Conservation (phyloP, 108 stramenopile genomes). For the Nitzschia inconspicua region DNA sequence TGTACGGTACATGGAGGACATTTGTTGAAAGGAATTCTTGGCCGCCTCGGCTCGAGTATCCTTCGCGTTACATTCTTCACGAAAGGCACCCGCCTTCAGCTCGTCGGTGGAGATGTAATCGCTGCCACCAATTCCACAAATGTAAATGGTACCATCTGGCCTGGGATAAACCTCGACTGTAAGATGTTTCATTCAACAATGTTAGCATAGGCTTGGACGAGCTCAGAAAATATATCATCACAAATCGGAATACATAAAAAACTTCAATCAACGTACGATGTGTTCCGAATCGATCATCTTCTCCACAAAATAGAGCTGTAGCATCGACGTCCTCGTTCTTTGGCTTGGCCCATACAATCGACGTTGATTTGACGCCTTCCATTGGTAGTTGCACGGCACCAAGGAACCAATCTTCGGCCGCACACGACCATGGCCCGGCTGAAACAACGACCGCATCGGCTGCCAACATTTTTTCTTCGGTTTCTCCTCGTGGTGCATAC, state of each 20-base stretch:
- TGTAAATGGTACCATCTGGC: slow-evolving; percentile 85
- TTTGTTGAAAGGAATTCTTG: slow-evolving; percentile 50
- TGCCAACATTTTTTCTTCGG: slow-evolving; percentile 26
- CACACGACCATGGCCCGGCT: slow-evolving; percentile 81
- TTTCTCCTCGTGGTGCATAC: slow-evolving; percentile 40
- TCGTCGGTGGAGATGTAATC: slow-evolving; percentile 89
- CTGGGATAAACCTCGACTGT: slow-evolving; percentile 84
- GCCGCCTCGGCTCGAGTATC: slow-evolving; percentile 81
- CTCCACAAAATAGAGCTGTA: slow-evolving; percentile 94
- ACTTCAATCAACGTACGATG: slow-evolving; percentile 53
- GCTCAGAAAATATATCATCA: neutral
- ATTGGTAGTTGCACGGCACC: slow-evolving; percentile 71
- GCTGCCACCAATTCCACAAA: slow-evolving; percentile 94
- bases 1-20: slow-evolving; percentile 58
- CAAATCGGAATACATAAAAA: neutral
- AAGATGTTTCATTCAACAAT: neutral
- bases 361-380: slow-evolving; percentile 84
- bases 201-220: neutral
- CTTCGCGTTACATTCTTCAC: slow-evolving; percentile 73
- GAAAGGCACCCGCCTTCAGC: slow-evolving; percentile 75
- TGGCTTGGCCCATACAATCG: slow-evolving; percentile 82
- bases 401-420: slow-evolving; percentile 79
- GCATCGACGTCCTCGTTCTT: slow-evolving; percentile 69
- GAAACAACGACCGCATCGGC: slow-evolving; percentile 67
- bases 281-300: slow-evolving; percentile 83